Conservation (phyloP, 768 basidiomycete genomes). For the Lactifluus piperatus region DNA sequence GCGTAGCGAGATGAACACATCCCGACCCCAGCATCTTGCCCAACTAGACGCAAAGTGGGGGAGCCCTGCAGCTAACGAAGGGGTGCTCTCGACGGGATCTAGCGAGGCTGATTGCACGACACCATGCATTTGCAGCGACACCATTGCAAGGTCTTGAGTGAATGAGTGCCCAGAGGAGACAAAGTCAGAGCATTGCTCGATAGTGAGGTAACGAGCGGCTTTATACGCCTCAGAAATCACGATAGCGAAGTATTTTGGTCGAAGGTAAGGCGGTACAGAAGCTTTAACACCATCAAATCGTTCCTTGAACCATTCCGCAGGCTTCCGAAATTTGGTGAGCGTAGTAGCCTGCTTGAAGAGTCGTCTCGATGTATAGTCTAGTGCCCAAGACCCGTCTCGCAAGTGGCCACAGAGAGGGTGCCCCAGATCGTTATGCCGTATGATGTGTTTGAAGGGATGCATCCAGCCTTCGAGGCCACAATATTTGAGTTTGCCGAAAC, state of each 20-base stretch:
- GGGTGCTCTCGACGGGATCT: slow-evolving; percentile 55
- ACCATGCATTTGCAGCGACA: slow-evolving; percentile 85
- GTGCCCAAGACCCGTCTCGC: slow-evolving; percentile 82
- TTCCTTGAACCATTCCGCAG: slow-evolving; percentile 78
- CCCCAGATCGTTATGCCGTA: slow-evolving; percentile 87
- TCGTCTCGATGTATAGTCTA: slow-evolving; percentile 76
- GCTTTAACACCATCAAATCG: slow-evolving; percentile 77
- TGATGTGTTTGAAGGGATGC: slow-evolving; percentile 75
- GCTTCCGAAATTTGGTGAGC: slow-evolving; percentile 57
- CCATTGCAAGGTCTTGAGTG: slow-evolving; percentile 83
- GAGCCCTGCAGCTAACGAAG: slow-evolving; percentile 88
- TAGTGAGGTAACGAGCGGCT: slow-evolving; percentile 68
- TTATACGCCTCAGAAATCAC: slow-evolving; percentile 89
- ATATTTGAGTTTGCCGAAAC: slow-evolving; percentile 67
- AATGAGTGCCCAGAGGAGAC: slow-evolving; percentile 78
- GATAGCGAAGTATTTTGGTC: slow-evolving; percentile 95
- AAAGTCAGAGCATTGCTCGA: slow-evolving; percentile 88
- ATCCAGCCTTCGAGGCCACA: slow-evolving; percentile 99
- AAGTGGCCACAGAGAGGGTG: slow-evolving; percentile 86
- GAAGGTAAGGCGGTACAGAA: slow-evolving; percentile 73
- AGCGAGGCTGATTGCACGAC: slow-evolving; percentile 85
- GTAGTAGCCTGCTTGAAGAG: slow-evolving; percentile 51
- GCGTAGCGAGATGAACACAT: slow-evolving; percentile 87
- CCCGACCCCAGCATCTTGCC: slow-evolving; percentile 97
- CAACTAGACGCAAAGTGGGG: slow-evolving; percentile 91